Base-by-base conservation (phyloP, 352 stramenopile genomes). In the Globisporangium perplexum region DNA sequence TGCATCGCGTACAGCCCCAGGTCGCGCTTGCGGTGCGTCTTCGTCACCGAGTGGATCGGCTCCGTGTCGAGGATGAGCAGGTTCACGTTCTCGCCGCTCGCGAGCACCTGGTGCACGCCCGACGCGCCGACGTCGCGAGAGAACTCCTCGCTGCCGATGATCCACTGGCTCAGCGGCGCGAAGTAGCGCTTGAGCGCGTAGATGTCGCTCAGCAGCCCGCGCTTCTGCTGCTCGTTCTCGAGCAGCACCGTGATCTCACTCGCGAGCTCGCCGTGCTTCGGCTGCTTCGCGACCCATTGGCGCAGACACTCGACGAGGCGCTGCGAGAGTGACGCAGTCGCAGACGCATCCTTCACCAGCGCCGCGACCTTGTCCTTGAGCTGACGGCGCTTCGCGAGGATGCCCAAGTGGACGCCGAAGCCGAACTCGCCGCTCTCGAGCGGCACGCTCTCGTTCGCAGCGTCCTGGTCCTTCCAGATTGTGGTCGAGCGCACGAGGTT, bases 1-100 rank as follows among this genome's bases (percentile, higher is more conserved):
- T 93, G 88, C 90, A 97, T 97, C 18, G 92, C 91, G 49, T 96
- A 96, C 48, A 96, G 68, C 33, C 88, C 90, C 15, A 97, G 72
- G 50, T 96, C 87, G 38, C 93, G 93, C 74, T 97, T 97, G 60
- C 82, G 79, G 68, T 93, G 80, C 51, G 49, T 83, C 57, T 75
- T 73, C n/a, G 69, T 69, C 2, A 84, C 57, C 14, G 68, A 62
- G 60, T 86, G 76, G 62, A 87, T 81, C 24, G 76, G 79, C 61
- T 88, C 77, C 36, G 79, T 90, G 63, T 90, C 79, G 5, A 90
- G 62, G 47, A 90, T 88, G 1, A 90, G 60, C 54, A 90, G 53
- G 68, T 90, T 90, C 12, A 90, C 69, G 49, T 90, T 88, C 55
- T 90, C 77, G 35, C 79, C 79, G 47, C 74, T 87, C 12, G 76